Base-by-base conservation (phyloP, 148 eudicot genomes). In the Linanthus parryae region DNA sequence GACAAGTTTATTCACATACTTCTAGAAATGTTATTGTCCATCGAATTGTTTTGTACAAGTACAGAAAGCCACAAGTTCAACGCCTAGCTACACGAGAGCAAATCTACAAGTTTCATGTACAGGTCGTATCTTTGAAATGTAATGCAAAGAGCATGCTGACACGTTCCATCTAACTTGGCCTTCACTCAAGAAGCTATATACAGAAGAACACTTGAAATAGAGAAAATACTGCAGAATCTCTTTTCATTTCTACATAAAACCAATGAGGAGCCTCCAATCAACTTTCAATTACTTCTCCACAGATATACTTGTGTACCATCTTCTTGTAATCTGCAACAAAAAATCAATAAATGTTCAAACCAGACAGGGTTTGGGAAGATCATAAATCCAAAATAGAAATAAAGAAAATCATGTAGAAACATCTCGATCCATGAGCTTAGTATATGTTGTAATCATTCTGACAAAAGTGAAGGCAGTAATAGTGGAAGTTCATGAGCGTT, bases 271-370 rank as follows among this genome's bases (percentile, higher is more conserved):
- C 23, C 34, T 13, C 19, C 24, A 45, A 62, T 74, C 65, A 70
- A 66, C 65, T 66, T 37, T 70, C 72, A 18, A 53, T 62, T 39
- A 56, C 51, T 62, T 62, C 75, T 37, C 64, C 80, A 27, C 35
- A 55, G 60, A 70, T 58, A 18, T 66, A 58, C 42, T 75, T 75
- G 20, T 31, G 67, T 24, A 75, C 75, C 74, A 70, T 75, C 50
- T 64, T 70, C 51, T 46, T 62, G 69, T 70, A 75, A 43, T 70
- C 80, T 75, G 72, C 70, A 58, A 48, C 13, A 21, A 34, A 38
- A 55, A 0, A 22, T 23, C 48, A 42, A 13, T 27, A 16, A 23
- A 17, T 11, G 10, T 54, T 25, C 27, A 7, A 26, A 18, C 13
- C 29, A 13, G 29, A 12, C 28, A 40, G 48, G 24, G 41, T 46